Percentiles rank a stretch among this genome's conserved stretches.
Conservation (phyloP, 2,329 filamentous ascomycete species). For the Teratosphaeria zuluensis region DNA sequence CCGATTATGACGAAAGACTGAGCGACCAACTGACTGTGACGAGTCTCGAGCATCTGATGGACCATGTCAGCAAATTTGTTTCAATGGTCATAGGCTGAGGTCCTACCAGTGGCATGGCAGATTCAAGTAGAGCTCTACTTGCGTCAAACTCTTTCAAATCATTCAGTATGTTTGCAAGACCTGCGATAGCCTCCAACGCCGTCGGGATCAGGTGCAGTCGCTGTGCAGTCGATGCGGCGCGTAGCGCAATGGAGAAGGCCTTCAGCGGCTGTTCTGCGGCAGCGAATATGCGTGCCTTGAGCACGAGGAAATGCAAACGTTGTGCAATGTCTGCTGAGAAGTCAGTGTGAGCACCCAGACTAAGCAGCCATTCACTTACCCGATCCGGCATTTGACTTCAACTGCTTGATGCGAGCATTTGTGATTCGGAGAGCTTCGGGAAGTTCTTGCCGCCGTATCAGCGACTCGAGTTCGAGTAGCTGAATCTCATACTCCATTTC, state of each 20-base stretch:
- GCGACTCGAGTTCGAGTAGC: slow-evolving; percentile 51
- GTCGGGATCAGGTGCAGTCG: slow-evolving; percentile 57
- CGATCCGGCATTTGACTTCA: slow-evolving; percentile 33
- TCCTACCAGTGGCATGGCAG: slow-evolving; percentile 59
- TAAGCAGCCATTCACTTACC: slow-evolving; percentile 3
- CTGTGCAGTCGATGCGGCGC: slow-evolving; percentile 65
- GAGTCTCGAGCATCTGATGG: slow-evolving; percentile 51
- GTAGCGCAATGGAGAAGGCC: slow-evolving; percentile 66
- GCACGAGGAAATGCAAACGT: slow-evolving; percentile 59
- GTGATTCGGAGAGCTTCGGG: slow-evolving; percentile 44
- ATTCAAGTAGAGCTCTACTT: slow-evolving; percentile 54
- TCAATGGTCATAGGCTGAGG: not conserved
- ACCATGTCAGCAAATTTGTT: not conserved
- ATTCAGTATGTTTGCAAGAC: slow-evolving; percentile 59
- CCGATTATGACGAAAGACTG: slow-evolving; percentile 60
- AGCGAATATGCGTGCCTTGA: slow-evolving; percentile 63
- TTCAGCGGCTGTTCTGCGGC: slow-evolving; percentile 59
- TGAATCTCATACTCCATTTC: slow-evolving; percentile 51
- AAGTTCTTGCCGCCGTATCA: slow-evolving; percentile 45
- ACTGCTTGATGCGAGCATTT: slow-evolving; percentile 40
- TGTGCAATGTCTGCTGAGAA: slow-evolving; percentile 50
- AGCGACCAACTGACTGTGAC: slow-evolving; percentile 53
- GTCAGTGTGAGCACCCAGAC: not conserved
- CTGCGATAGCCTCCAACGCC: slow-evolving; percentile 63
- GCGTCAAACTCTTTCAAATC: slow-evolving; percentile 61